Evolutionary conservation across 306 rosid species (phyloP), one percentile per base, ranked within the genome.

Genomic region (Potentilla sterilis): DNA sequence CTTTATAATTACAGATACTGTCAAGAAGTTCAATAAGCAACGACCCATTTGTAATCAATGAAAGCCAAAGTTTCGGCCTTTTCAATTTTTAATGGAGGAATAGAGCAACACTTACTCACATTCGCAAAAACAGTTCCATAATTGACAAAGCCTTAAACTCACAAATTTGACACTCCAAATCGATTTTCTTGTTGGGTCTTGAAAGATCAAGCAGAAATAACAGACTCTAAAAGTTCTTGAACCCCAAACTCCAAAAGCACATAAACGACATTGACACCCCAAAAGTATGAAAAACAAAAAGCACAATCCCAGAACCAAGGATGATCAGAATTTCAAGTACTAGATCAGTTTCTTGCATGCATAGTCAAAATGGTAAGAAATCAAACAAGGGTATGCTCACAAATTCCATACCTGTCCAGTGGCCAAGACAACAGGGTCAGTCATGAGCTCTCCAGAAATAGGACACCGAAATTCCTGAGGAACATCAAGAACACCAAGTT

Each of bases 391-490:
- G 34, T n/a, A 55, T 21, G 4, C 6, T 35, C 16, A 11, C 0
- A 4, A 41, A 1, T 32, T n/a, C 4, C 52, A 21, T 49, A 91
- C 98, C 97, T 87, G 90, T 51, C 98, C 97, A 48, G 97, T 87
- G 73, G 86, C 82, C 77, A 90, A 81, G 76, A 91, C 75, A 73
- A 93, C 96, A 74, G 98, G 98, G 61, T 93, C 98, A 15, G 38
- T 64, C 96, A 93, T 93, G 81, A 93, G 83, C 49, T 85, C 86
- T 66, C 76, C 82, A 7, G 98, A 90, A 68, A 93, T 90, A 75
- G 98, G 97, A 51, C 98, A 93, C 19, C 86, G 87, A 61, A 90
- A 93, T 62, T 82, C 74, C 4, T 85, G 67, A 61, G 96, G 98
- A 65, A 80, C 69, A 67, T 34, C 10, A 35, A 65, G 77, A 3